Percentiles rank a stretch among this genome's conserved stretches.
phyloP scores from a whole-genome alignment of 2,329 filamentous ascomycete genomes.

The Venturia asperata region DNA sequence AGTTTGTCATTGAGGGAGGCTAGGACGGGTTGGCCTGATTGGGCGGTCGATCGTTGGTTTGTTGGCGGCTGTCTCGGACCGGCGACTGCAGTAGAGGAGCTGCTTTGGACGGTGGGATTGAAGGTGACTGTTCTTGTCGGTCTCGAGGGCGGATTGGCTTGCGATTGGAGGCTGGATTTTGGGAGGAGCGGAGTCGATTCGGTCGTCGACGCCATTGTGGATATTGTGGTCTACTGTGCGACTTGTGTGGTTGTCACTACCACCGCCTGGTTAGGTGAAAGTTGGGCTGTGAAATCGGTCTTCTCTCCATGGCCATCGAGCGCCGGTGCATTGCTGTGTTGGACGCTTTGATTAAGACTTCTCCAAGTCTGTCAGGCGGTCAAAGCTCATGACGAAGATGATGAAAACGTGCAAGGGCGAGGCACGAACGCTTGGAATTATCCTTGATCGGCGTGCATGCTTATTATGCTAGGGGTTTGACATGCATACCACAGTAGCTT shows the following conservation, averaged over 20 bases:
- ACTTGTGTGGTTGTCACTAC: neutral
- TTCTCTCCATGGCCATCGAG: neutral
- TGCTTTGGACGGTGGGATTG: conserved; percentile 50
- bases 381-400: neutral
- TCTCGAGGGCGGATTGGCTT: conserved; percentile 25
- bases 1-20: conserved; percentile 81
- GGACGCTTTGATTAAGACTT: neutral
- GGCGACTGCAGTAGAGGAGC: conserved; percentile 37
- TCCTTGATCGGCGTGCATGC: neutral
- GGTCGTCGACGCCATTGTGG: conserved; percentile 17
- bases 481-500: too few species aligned
- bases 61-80: conserved; percentile 23
- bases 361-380: neutral
- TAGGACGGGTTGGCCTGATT: conserved; percentile 34
- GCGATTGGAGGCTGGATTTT: conserved; percentile 17
- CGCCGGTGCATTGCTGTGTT: neutral
- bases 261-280: neutral
- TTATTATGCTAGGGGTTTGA: neutral
- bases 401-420: too few species aligned
- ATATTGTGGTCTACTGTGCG: neutral
- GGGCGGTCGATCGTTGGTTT: conserved; percentile 23
- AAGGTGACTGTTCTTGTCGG: conserved; percentile 65
- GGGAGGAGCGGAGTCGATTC: conserved; percentile 22
- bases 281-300: neutral
- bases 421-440: neutral